These are phyloP conservation scores for Daldinia loculata DNA, from an alignment of 495 filamentous ascomycete species.

Conservation along the genomic window DNA sequence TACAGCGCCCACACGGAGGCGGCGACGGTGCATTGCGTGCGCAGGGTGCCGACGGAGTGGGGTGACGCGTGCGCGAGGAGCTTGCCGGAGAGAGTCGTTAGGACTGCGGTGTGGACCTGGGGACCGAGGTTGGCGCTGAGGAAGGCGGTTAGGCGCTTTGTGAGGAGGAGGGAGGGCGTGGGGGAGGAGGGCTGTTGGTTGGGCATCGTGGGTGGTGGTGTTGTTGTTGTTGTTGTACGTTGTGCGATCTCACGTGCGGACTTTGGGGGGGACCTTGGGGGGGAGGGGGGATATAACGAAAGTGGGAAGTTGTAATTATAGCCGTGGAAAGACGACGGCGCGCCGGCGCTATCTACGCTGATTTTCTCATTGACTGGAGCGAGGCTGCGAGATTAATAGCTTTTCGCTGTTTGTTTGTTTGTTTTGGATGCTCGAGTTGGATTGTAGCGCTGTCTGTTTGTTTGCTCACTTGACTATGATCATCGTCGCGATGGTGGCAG, in stretches of 20 bases:
- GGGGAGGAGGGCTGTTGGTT: slow-evolving; percentile 29
- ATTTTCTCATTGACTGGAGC: not conserved
- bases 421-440: not conserved
- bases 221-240: not conserved
- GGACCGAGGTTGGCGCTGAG: slow-evolving; percentile 57
- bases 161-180: slow-evolving; percentile 58
- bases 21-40: slow-evolving; percentile 59
- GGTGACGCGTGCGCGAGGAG: slow-evolving; percentile 59
- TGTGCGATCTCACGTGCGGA: not conserved
- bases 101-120: slow-evolving; percentile 52
- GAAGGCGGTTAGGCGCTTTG: slow-evolving; percentile 58
- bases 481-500: not conserved
- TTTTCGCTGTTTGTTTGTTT: not conserved
- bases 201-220: slow-evolving; percentile 34
- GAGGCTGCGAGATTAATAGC: not conserved
- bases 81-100: slow-evolving; percentile 58
- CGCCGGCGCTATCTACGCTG: not conserved
- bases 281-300: not conserved
- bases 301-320: not conserved
- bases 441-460: not conserved
- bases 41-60: slow-evolving; percentile 52
- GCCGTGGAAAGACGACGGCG: slow-evolving; percentile 1
- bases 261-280: not conserved
- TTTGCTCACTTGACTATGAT: slow-evolving; percentile 1
- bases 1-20: slow-evolving; percentile 57